phyloP scores from a whole-genome alignment of 2,329 filamentous ascomycete genomes.

The Ophiobolus disseminans region DNA sequence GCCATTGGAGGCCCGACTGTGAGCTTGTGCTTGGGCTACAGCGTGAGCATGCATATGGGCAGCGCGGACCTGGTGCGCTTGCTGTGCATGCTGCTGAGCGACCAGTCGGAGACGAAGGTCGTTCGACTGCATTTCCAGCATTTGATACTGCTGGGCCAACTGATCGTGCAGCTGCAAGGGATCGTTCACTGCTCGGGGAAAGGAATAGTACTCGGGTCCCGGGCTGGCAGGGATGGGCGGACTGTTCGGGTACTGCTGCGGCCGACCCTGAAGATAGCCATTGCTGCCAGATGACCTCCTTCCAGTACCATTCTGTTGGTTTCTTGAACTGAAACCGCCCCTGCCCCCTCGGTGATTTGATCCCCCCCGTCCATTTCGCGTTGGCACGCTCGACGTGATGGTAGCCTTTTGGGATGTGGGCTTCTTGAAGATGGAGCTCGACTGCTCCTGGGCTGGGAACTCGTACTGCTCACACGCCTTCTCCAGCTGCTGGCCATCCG shows the following conservation, averaged over 20 bases:
- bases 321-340: slow-evolving; percentile 58
- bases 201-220: slow-evolving; percentile 54
- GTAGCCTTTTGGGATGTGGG: slow-evolving; percentile 61
- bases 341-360: slow-evolving; percentile 54
- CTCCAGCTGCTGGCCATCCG: slow-evolving; percentile 74
- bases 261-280: slow-evolving; percentile 52
- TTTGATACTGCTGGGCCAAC: slow-evolving; percentile 58
- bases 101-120: slow-evolving; percentile 45
- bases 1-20: slow-evolving; percentile 41
- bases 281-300: slow-evolving; percentile 66
- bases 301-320: slow-evolving; percentile 51
- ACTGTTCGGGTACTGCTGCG: slow-evolving; percentile 51
- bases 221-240: slow-evolving; percentile 49
- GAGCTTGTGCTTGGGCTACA: slow-evolving; percentile 46
- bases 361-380: slow-evolving; percentile 57
- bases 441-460: slow-evolving; percentile 80
- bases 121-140: slow-evolving; percentile 53
- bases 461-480: slow-evolving; percentile 88
- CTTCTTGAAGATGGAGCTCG: slow-evolving; percentile 60
- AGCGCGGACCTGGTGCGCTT: slow-evolving; percentile 48
- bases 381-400: slow-evolving; percentile 57
- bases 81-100: slow-evolving; percentile 47
- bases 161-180: slow-evolving; percentile 57
- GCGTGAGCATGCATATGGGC: slow-evolving; percentile 48
- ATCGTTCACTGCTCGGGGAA: slow-evolving; percentile 49